phyloP scores from a whole-genome alignment of 2,329 filamentous ascomycete genomes.

The Pseudogymnoascus sp. region DNA sequence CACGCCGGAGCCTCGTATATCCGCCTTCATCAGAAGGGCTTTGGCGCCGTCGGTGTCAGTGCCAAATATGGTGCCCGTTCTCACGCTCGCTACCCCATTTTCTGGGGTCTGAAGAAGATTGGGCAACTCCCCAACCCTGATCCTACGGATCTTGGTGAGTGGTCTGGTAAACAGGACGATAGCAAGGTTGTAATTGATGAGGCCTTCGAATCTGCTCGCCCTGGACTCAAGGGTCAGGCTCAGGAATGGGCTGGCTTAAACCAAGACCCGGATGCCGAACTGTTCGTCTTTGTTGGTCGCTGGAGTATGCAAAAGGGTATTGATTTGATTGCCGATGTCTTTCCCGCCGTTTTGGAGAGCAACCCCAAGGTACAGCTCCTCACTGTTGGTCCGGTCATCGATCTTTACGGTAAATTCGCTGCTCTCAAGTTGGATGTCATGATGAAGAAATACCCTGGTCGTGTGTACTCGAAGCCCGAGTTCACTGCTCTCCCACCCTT shows the following conservation, averaged over 20 bases:
- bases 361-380: constrained; percentile 55
- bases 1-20: constrained; percentile 61
- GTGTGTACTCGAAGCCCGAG: constrained; percentile 62
- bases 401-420: constrained; percentile 62
- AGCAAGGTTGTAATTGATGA: constrained; percentile 46
- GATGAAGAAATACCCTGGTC: constrained; percentile 58
- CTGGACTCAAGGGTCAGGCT: constrained; percentile 51
- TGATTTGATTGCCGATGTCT: constrained; percentile 62
- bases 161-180: constrained; percentile 47
- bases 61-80: constrained; percentile 63
- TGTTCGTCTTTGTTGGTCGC: constrained; percentile 62
- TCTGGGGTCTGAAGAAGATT: constrained; percentile 61
- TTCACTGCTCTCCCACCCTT: constrained; percentile 61
- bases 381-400: constrained; percentile 58
- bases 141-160: constrained; percentile 49
- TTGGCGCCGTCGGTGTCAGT: constrained; percentile 61
- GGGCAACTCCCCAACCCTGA: constrained; percentile 64
- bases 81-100: constrained; percentile 61
- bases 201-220: constrained; percentile 47
- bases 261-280: constrained; percentile 53
- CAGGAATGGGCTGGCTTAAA: constrained; percentile 62
- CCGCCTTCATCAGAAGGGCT: constrained; percentile 60
- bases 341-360: constrained; percentile 55
- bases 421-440: constrained; percentile 57
- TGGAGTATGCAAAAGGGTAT: constrained; percentile 66